Evolutionary conservation across 345 rosid species (phyloP), one percentile per base, ranked within the genome.

Genomic region (Rhodomyrtus tomentosa): DNA sequence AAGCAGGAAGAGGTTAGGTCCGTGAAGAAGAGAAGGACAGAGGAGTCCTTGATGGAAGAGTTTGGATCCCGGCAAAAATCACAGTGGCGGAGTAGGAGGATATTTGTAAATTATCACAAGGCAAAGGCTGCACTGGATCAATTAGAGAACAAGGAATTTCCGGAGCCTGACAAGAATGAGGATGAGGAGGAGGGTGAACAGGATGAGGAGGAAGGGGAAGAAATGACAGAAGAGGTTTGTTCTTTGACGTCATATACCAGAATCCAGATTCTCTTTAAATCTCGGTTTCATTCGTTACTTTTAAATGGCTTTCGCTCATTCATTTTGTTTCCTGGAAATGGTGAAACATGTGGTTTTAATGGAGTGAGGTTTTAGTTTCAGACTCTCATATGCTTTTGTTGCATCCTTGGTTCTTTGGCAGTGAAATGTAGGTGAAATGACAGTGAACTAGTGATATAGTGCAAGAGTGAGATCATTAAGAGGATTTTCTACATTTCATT

Each of bases 121-220:
- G 98, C 96, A 9, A 95, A 94, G 88, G 93, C 95, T 4, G 93
- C 98, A 55, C 96, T 95, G 88, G 98, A 95, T 90, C 98, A 97
- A 74, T 90, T 97, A 86, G 98, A 97, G 91, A 92, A 95, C 52
- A 92, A 88, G 83, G 94, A 97, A 89, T 88, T 92, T 85, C 84
- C 93, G 68, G 90, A 82, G 85, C 91, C 92, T 0, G 88, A 92
- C 91, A 94, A 94, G 90, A 90, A 86, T 72, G 91, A 87, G 45
- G 95, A 93, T 5, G 92, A 89, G 48, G 93, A 88, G 82, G 96
- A 87, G 48, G 91, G 62, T 81, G 94, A 87, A 56, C 83, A 92
- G 73, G 90, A 87, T 20, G 95, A 88, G 74, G 95, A 93, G 80
- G 94, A 92, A 87, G 96, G 93, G 84, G 96, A 94, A 86, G 93